A percentile compares a stretch with the other conserved stretches of the same genome.
Evolutionary conservation across 305 asterid genomes (phyloP).

Genomic region (Solanum hybrid): DNA sequence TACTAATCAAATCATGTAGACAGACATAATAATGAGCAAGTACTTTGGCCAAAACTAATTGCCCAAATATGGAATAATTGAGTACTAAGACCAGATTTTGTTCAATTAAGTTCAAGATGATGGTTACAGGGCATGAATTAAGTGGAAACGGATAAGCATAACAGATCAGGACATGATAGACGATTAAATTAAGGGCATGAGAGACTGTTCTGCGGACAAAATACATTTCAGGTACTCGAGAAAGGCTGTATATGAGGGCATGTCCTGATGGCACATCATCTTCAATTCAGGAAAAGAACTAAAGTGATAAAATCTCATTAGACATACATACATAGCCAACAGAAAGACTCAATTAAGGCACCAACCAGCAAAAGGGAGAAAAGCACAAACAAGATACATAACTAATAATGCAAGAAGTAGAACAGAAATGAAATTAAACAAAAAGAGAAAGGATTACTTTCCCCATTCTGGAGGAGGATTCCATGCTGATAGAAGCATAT

Average conservation of each 20-base stretch:
- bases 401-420: not conserved
- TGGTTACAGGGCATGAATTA: not conserved
- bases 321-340: not conserved
- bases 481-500: conserved; percentile 97
- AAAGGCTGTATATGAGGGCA: not conserved
- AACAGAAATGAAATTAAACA: not conserved
- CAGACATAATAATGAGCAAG: not conserved
- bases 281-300: not conserved
- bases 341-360: not conserved
- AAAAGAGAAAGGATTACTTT: conserved; percentile 52
- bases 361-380: not conserved
- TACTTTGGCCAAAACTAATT: not conserved
- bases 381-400: not conserved
- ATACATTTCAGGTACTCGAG: not conserved
- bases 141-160: not conserved
- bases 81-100: not conserved
- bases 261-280: not conserved
- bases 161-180: not conserved
- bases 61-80: not conserved
- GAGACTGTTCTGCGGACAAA: not conserved
- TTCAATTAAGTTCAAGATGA: not conserved
- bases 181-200: not conserved
- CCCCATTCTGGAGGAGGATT: conserved; percentile 99
- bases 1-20: not conserved
- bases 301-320: not conserved